Percentiles rank a stretch among this genome's conserved stretches.
Evolutionary conservation across 768 basidiomycete genomes (phyloP).

Genomic region (Boletus coccyginus): DNA sequence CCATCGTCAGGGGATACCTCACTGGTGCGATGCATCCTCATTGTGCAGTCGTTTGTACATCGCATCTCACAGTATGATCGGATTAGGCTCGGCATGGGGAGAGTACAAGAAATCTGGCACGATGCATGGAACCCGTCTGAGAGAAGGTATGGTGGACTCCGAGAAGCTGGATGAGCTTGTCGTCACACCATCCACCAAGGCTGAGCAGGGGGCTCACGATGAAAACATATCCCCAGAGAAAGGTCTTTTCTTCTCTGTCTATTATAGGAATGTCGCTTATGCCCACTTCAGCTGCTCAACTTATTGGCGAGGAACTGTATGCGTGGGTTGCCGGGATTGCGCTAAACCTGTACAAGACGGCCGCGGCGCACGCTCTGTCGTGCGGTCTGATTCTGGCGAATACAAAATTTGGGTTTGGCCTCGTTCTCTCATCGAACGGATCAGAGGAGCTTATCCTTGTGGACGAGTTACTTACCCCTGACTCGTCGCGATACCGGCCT

Average conservation of each 20-base stretch:
- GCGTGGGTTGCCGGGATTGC: conserved; percentile 56
- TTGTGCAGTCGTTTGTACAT: not conserved
- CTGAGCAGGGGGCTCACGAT: conserved; percentile 90
- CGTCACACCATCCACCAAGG: conserved; percentile 97
- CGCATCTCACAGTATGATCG: conserved; percentile 6
- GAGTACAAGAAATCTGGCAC: conserved; percentile 90
- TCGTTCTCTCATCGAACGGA: conserved; percentile 45
- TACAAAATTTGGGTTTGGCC: conserved; percentile 98
- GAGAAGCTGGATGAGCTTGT: conserved; percentile 77
- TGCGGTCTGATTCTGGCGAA: conserved; percentile 93
- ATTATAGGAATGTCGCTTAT: not conserved
- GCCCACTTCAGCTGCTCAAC: conserved; percentile 47
- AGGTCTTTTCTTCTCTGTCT: conserved; percentile 40
- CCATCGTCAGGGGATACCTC: conserved; percentile 94
- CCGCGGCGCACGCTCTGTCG: conserved; percentile 67
- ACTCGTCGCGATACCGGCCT: conserved; percentile 98
- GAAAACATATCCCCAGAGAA: conserved; percentile 90
- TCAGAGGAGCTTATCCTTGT: conserved; percentile 72
- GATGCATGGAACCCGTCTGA: conserved; percentile 80
- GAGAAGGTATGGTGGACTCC: conserved; percentile 77
- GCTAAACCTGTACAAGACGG: conserved; percentile 66
- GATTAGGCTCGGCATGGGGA: conserved; percentile 87
- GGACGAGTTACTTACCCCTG: conserved; percentile 96
- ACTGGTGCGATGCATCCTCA: conserved; percentile 58
- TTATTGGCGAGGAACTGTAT: conserved; percentile 68